A percentile compares a stretch with the other conserved stretches of the same genome.
Evolutionary conservation across 495 filamentous ascomycete species (phyloP).

Genomic region (Tuber umbilicatum): DNA sequence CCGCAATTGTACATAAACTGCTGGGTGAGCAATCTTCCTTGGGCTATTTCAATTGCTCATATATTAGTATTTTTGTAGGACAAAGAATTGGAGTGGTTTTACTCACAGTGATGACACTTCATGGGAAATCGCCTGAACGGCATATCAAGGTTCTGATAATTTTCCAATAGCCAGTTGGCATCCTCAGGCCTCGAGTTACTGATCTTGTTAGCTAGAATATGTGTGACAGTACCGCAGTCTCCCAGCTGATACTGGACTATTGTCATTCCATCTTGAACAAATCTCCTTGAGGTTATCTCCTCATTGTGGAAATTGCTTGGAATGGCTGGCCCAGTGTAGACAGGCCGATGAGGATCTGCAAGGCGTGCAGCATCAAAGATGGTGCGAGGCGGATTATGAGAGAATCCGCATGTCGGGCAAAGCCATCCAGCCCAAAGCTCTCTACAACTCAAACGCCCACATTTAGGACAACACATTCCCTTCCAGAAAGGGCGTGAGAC

Average conservation of each 20-base stretch:
- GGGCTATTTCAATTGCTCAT: constrained; percentile 31
- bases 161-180: constrained; percentile 57
- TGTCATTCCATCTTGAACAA: constrained; percentile 35
- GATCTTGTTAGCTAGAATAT: constrained; percentile 53
- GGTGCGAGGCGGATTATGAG: constrained; percentile 42
- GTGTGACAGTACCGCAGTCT: constrained; percentile 54
- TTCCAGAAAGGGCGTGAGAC: constrained; percentile 47
- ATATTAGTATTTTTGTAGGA: background rate
- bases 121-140: constrained; percentile 54
- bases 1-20: constrained; percentile 74
- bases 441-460: constrained; percentile 58
- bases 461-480: constrained; percentile 70
- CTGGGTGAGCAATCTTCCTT: constrained; percentile 51
- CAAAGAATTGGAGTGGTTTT: background rate
- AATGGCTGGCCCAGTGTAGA: constrained; percentile 38
- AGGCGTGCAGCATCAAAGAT: constrained; percentile 43
- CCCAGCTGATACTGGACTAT: constrained; percentile 44
- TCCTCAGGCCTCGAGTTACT: constrained; percentile 52
- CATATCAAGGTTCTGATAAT: constrained; percentile 56
- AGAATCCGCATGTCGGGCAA: constrained; percentile 51
- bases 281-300: constrained; percentile 27
- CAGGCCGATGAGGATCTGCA: constrained; percentile 36
- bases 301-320: constrained; percentile 23
- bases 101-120: constrained; percentile 45
- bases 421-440: constrained; percentile 59